These are phyloP conservation scores for Agaricus subrufescens DNA, from an alignment of 768 basidiomycete genomes.

Conservation along the genomic window DNA sequence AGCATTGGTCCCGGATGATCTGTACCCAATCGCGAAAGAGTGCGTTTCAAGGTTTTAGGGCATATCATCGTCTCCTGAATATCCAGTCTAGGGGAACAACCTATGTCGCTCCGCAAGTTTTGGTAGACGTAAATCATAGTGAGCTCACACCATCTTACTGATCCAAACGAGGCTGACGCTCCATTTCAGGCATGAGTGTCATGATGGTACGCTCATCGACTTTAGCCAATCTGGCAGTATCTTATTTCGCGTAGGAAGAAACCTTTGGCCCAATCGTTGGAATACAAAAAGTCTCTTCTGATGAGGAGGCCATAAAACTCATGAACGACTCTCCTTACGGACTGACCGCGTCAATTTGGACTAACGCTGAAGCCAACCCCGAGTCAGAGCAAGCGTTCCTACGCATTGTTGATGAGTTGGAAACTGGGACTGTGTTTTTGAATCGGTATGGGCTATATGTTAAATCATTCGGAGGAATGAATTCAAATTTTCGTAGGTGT, in stretches of 20 bases:
- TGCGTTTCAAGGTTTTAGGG: constrained; percentile 27
- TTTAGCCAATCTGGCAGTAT: not conserved
- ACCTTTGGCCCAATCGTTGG: constrained; percentile 93
- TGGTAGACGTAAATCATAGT: constrained; percentile 88
- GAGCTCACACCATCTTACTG: constrained; percentile 25
- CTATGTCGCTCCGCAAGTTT: constrained; percentile 87
- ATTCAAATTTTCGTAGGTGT: constrained; percentile 39
- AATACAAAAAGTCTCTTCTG: constrained; percentile 84
- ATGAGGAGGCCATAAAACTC: constrained; percentile 81
- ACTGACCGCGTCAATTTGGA: constrained; percentile 94
- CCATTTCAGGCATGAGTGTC: constrained; percentile 71
- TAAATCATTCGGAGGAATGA: not conserved
- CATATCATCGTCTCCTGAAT: not conserved
- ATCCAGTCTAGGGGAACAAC: constrained; percentile 57
- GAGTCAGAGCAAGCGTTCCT: constrained; percentile 70
- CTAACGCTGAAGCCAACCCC: constrained; percentile 53
- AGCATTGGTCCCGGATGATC: constrained; percentile 61
- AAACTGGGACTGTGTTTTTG: constrained; percentile 90
- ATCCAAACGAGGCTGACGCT: not conserved
- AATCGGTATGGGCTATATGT: constrained; percentile 51
- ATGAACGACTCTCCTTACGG: constrained; percentile 99
- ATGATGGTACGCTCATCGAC: constrained; percentile 61
- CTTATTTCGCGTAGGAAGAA: constrained; percentile 51
- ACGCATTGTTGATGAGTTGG: constrained; percentile 61
- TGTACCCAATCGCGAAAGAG: constrained; percentile 66